phyloP scores from a whole-genome alignment of 176 grass and related monocot genomes.

The Hordeum vulgare region DNA sequence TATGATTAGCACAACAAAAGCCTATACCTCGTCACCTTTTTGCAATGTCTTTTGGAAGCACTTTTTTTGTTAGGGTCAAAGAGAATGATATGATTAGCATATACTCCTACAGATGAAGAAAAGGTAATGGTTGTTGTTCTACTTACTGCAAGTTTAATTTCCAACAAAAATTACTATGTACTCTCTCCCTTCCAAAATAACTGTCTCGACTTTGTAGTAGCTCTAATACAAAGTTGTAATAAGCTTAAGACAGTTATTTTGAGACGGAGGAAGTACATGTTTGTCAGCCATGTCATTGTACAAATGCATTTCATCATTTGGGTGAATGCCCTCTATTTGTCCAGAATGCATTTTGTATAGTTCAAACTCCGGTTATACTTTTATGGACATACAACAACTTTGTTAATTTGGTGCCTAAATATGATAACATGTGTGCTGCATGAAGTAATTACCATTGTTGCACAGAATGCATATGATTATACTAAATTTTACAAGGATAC shows the following conservation, averaged over 20 bases:
- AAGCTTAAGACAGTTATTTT: too few species aligned
- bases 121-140: not conserved
- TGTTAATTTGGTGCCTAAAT: not conserved
- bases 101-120: not conserved
- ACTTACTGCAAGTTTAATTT: not conserved
- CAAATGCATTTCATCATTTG: too few species aligned
- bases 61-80: not conserved
- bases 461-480: not conserved
- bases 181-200: too few species aligned
- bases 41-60: slow-evolving; percentile 3
- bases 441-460: not conserved
- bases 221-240: too few species aligned
- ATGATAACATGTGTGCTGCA: not conserved
- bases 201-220: too few species aligned
- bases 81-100: slow-evolving; percentile 7
- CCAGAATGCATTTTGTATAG: not conserved
- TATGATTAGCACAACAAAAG: slow-evolving; percentile 5
- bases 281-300: too few species aligned
- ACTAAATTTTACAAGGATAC: not conserved
- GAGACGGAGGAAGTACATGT: too few species aligned
- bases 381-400: too few species aligned
- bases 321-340: too few species aligned
- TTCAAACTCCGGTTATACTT: not conserved
- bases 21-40: slow-evolving; percentile 4
- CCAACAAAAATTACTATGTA: not conserved